Conservation (phyloP, 768 basidiomycete species). For the Postia placenta region DNA sequence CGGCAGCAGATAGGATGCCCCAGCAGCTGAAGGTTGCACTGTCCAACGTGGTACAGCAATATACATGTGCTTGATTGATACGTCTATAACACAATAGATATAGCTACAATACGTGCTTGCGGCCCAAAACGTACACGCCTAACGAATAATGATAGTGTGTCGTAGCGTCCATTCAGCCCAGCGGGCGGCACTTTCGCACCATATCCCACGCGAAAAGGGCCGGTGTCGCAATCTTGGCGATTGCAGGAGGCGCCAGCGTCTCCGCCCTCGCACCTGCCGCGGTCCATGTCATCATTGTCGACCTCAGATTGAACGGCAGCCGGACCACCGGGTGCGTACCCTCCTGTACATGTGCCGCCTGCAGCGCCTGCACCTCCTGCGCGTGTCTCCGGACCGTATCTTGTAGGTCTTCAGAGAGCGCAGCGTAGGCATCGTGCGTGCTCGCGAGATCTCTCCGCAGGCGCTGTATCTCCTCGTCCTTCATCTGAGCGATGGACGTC, state of each 20-base stretch:
- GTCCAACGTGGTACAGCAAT: too few species aligned
- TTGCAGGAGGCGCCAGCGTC: neutral
- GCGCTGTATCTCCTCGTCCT: slow-evolving; percentile 1
- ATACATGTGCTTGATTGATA: too few species aligned
- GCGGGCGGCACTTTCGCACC: neutral
- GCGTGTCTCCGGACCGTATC: neutral
- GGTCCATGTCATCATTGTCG: neutral
- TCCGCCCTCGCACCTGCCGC: neutral
- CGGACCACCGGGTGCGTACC: neutral
- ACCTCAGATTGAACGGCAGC: neutral
- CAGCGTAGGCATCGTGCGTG: neutral
- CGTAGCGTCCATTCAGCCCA: neutral
- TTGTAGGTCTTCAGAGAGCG: neutral
- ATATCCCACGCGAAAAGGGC: neutral
- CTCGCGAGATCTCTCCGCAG: neutral
- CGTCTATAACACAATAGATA: too few species aligned
- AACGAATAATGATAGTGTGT: too few species aligned
- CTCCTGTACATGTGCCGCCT: neutral
- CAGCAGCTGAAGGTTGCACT: too few species aligned
- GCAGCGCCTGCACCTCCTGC: neutral
- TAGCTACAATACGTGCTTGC: too few species aligned
- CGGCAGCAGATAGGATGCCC: too few species aligned
- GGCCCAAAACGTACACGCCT: too few species aligned
- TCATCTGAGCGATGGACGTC: neutral
- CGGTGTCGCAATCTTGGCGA: neutral